These are phyloP conservation scores for Hericium erinaceus DNA, from an alignment of 768 basidiomycete genomes.

Conservation along the genomic window DNA sequence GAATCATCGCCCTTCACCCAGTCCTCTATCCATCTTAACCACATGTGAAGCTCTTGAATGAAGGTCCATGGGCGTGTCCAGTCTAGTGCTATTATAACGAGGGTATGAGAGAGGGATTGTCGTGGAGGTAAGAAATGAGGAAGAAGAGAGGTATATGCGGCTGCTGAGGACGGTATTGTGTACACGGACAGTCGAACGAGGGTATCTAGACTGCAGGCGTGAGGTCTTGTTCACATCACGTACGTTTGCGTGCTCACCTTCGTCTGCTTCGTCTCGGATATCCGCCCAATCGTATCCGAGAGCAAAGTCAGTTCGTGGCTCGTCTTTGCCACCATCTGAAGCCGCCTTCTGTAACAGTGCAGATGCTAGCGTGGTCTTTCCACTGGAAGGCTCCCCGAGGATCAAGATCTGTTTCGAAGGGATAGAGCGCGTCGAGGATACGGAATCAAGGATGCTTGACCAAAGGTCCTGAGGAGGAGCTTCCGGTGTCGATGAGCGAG, in stretches of 20 bases:
- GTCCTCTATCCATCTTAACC: constrained; percentile 79
- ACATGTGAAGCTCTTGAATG: constrained; percentile 71
- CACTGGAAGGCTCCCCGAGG: constrained; percentile 70
- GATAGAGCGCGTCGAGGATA: constrained; percentile 71
- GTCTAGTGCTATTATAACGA: constrained; percentile 81
- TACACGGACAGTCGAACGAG: constrained; percentile 85
- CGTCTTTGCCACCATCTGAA: constrained; percentile 45
- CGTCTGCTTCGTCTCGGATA: constrained; percentile 85
- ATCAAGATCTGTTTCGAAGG: constrained; percentile 84
- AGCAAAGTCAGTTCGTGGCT: constrained; percentile 65
- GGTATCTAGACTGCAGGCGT: constrained; percentile 45
- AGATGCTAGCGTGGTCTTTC: constrained; percentile 68
- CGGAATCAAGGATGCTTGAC: constrained; percentile 86
- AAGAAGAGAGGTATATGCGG: constrained; percentile 59
- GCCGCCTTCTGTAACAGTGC: constrained; percentile 64
- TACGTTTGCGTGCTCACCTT: constrained; percentile 46
- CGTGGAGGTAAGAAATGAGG: constrained; percentile 75
- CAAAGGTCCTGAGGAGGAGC: constrained; percentile 78
- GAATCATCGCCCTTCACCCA: constrained; percentile 68
- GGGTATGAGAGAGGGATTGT: constrained; percentile 54
- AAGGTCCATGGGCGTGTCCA: constrained; percentile 96
- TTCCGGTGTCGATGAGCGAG: constrained; percentile 61
- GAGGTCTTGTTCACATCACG: constrained; percentile 1
- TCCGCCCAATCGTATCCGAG: constrained; percentile 91
- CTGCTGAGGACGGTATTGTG: constrained; percentile 77